Conservation (phyloP, 2,329 filamentous ascomycete species). For the Herpotrichia juniperi region DNA sequence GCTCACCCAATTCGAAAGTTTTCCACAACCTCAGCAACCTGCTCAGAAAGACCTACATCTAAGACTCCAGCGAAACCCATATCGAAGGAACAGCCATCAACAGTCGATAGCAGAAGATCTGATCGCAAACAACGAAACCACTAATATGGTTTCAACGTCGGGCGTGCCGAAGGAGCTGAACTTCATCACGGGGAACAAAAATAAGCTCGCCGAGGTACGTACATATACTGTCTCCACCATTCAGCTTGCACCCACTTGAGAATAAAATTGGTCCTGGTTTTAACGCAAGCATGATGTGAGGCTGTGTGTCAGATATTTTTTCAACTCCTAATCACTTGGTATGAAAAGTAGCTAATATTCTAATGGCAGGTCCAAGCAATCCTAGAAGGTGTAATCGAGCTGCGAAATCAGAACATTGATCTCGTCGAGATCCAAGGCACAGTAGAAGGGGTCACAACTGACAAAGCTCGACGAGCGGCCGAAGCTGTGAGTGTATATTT, state of each 20-base stretch:
- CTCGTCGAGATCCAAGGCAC: constrained; percentile 90
- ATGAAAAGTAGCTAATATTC: background rate
- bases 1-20: constrained; percentile 9
- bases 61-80: constrained; percentile 13
- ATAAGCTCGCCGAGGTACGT: constrained; percentile 78
- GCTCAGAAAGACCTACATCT: constrained; percentile 14
- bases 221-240: background rate
- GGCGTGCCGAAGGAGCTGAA: constrained; percentile 65
- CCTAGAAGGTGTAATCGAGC: constrained; percentile 70
- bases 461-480: constrained; percentile 85
- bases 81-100: constrained; percentile 5
- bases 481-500: constrained; percentile 63
- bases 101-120: constrained; percentile 1
- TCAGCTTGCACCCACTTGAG: background rate
- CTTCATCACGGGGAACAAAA: constrained; percentile 96
- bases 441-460: constrained; percentile 86
- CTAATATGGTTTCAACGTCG: constrained; percentile 14
- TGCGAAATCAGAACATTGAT: constrained; percentile 78
- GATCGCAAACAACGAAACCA: background rate
- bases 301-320: no score
- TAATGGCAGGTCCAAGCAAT: constrained; percentile 72
- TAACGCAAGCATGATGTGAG: no score
- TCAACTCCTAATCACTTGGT: background rate
- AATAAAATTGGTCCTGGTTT: no score
- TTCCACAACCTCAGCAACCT: constrained; percentile 14